Evolutionary conservation across 2,329 filamentous ascomycete species (phyloP).

Genomic region (Pestalotiopsis fici): DNA sequence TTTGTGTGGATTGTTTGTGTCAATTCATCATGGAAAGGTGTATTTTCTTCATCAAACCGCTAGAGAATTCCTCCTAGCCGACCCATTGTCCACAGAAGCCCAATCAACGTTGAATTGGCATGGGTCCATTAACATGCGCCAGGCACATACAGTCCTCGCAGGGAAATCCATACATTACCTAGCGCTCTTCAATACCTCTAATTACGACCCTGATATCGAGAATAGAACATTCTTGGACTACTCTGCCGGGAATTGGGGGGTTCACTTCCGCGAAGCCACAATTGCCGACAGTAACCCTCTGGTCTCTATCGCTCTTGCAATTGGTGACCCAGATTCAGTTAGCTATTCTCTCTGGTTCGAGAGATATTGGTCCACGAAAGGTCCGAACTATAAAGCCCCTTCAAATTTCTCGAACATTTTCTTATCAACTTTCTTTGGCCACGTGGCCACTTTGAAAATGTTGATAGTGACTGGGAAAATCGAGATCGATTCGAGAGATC

Average conservation of each 20-base stretch:
- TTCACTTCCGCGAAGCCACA: background rate
- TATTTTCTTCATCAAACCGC: constrained; percentile 34
- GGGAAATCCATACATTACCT: background rate
- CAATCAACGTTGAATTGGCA: background rate
- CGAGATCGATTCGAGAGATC: background rate
- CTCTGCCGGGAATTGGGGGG: background rate
- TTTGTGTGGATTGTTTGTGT: constrained; percentile 29
- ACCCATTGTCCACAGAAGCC: background rate
- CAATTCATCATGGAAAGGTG: constrained; percentile 24
- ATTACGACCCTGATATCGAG: background rate
- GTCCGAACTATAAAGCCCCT: accelerated
- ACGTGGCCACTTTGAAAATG: background rate
- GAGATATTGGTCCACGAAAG: background rate
- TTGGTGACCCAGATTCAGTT: background rate
- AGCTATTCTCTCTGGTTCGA: background rate
- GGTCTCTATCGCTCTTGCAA: background rate
- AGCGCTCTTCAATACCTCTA: background rate
- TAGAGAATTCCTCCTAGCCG: constrained; percentile 29
- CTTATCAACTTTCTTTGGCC: background rate
- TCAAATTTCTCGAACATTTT: background rate
- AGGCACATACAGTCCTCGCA: background rate
- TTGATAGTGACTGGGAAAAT: background rate
- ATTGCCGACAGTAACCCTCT: background rate
- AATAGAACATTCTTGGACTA: background rate
- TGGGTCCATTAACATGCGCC: background rate